phyloP scores from a whole-genome alignment of 2,329 filamentous ascomycete species.

The Aspergillus aculeatinus region DNA sequence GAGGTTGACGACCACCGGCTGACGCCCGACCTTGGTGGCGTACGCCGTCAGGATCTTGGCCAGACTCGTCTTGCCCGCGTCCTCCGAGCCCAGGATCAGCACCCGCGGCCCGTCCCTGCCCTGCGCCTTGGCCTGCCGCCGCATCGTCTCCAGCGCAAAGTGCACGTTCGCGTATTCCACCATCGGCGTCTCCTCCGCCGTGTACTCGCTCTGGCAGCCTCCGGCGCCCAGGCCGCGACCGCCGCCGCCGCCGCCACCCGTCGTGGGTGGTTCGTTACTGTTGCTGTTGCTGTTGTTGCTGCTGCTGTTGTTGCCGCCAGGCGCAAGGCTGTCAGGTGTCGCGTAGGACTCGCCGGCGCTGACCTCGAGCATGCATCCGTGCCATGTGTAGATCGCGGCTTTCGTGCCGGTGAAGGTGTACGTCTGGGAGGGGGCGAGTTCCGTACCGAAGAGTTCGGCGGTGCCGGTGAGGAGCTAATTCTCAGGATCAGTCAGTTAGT shows the following conservation, averaged over 20 bases:
- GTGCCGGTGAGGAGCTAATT: slow-evolving; percentile 70
- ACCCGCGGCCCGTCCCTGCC: slow-evolving; percentile 70
- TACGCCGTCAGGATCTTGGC: slow-evolving; percentile 76
- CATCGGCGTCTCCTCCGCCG: slow-evolving; percentile 77
- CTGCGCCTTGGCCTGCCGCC: slow-evolving; percentile 58
- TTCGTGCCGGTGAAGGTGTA: slow-evolving; percentile 82
- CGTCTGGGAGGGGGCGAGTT: slow-evolving; percentile 75
- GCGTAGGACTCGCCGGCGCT: slow-evolving; percentile 57
- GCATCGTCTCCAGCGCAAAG: slow-evolving; percentile 74
- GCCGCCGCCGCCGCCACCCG: slow-evolving; percentile 5
- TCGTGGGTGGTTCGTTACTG: slow-evolving; percentile 17
- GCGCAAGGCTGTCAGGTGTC: slow-evolving; percentile 29
- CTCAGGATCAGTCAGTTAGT: slow-evolving; percentile 7
- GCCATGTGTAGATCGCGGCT: slow-evolving; percentile 87
- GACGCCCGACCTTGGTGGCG: slow-evolving; percentile 69
- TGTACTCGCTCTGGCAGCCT: slow-evolving; percentile 66
- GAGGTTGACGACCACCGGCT: slow-evolving; percentile 80
- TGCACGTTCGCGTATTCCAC: slow-evolving; percentile 81
- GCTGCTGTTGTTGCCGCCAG: slow-evolving; percentile 22
- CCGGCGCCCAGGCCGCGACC: slow-evolving; percentile 48
- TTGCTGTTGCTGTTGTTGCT: slow-evolving; percentile 20
- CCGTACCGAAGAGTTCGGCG: slow-evolving; percentile 92
- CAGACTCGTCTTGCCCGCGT: slow-evolving; percentile 80
- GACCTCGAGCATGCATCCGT: slow-evolving; percentile 83
- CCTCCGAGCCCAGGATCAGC: slow-evolving; percentile 74